Base-by-base conservation (phyloP, 345 rosid genomes). In the Brassica juncea region DNA sequence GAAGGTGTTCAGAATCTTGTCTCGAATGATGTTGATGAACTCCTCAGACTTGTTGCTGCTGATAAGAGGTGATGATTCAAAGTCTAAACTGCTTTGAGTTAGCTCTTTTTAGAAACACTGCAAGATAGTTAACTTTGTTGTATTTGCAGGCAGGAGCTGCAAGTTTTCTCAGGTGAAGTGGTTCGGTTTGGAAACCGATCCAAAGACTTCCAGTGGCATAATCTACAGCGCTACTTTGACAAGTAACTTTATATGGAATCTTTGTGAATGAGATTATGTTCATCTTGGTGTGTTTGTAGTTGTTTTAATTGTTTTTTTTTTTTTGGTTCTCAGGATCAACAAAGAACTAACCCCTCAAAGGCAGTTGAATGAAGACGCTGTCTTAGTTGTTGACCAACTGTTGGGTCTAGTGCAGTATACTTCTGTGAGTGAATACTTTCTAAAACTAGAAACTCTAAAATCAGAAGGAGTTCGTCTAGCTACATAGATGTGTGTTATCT, bases 161-260 rank as follows among this genome's bases (percentile, higher is more conserved):
- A 87, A 84, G 84, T 89, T 78, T 94, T 94, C 80, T 85, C 90
- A 0, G 87, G 93, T 75, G 98, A 94, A 86, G 97, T 94, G 44
- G 90, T 94, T 76, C 96, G 98, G 67, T 94, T 94, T 80, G 98
- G 98, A 75, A 92, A 94, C 87, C 87, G 91, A 30, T 90, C 91
- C 65, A 94, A 91, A 89, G 98, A 94, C 86, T 88, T 92, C 73
- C 97, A 94, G 55, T 94, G 98, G 98, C 98, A 92, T 84, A 91
- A 85, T 81, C 75, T 94, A 77, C 93, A 89, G 52, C 97, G 97
- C 34, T 94, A 92, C 79, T 92, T 94, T 74, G 91, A 92, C 31
- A 92, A 89, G 98, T 94, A 87, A 82, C 16, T 52, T 64, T 58
- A 9, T 32, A 58, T 8, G 4, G 12, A 30, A 54, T 30, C 15